Evolutionary conservation across 2,329 filamentous ascomycete genomes (phyloP), one percentile per base, ranked within the genome.

Genomic region (Calonectria pseudoreteaudii): DNA sequence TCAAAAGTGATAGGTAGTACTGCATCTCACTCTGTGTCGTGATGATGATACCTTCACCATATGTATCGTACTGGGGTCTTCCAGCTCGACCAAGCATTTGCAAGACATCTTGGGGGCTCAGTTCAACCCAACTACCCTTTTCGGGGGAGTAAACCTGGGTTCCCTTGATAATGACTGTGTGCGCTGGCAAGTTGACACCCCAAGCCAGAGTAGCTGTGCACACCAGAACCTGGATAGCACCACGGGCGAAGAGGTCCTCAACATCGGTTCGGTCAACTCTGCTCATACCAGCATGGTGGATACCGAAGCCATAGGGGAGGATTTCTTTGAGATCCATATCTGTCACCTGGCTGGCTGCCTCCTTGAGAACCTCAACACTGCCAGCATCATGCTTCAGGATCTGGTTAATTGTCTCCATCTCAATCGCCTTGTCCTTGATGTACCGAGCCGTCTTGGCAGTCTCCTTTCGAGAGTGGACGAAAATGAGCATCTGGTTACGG

Each of bases 71-170:
- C 82, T 99, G 97, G 34, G 97, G 97, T 78, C 97, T 92, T 83
- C 97, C 97, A 68, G 97, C 97, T 89, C 97, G 95, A 82, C 97
- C 97, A 81, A 99, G 92, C 97, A 99, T 99, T 84, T 99, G 97
- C 66, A 99, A 89, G 44, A 99, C 96, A 86, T 99, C 97, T 83
- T 99, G 97, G 16, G 97, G 97, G 81, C 96, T 98, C 68, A 99
- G 86, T 83, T 99, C 97, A 26, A 99, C 96, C 96, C 97, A 99
- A 84, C 94, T 97, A 87, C 97, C 97, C 87, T 98, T 98, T 83
- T 99, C 97, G 0, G 97, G 97, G 0, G 97, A 98, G 86, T 99
- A 99, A 26, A 99, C 94, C 82, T 98, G 95, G 1, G 97, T 99
- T 70, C 97, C 97, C 86, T 99, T 99, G 88, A 99, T 99, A 82